Percentiles rank a stretch among this genome's conserved stretches.
phyloP scores from a whole-genome alignment of 768 basidiomycete genomes.

The Clitopilus hobsonii region DNA sequence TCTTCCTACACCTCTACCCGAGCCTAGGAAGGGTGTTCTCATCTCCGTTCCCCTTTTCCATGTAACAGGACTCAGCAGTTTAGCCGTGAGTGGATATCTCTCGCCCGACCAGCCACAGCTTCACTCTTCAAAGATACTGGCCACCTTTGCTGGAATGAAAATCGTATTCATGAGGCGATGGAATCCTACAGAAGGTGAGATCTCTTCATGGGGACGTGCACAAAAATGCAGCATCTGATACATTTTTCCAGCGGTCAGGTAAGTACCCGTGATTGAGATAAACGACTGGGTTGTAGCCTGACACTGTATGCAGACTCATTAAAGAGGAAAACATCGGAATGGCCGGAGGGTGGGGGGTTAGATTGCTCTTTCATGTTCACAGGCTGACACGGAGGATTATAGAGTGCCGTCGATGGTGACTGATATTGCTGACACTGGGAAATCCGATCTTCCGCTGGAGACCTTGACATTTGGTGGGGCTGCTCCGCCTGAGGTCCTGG shows the following conservation, averaged over 20 bases:
- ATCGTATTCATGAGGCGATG: slow-evolving; percentile 48
- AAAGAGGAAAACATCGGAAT: slow-evolving; percentile 36
- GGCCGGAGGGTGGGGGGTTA: slow-evolving; percentile 36
- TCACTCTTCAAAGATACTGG: slow-evolving; percentile 27
- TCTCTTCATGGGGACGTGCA: slow-evolving; percentile 1
- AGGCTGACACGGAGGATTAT: background rate
- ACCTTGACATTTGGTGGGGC: slow-evolving; percentile 35
- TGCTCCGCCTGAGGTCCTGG: slow-evolving; percentile 28
- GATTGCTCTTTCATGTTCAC: background rate
- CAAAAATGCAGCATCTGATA: background rate
- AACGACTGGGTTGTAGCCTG: background rate
- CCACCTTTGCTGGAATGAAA: slow-evolving; percentile 38
- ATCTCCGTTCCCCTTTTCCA: slow-evolving; percentile 59
- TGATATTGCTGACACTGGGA: slow-evolving; percentile 40
- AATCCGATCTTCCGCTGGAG: slow-evolving; percentile 30
- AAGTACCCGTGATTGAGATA: background rate
- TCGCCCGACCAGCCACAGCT: background rate
- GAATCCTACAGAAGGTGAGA: slow-evolving; percentile 39
- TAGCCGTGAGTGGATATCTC: slow-evolving; percentile 9
- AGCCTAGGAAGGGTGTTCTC: slow-evolving; percentile 37
- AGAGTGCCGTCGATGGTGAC: slow-evolving; percentile 54
- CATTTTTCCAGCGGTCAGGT: slow-evolving; percentile 25
- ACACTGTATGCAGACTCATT: slow-evolving; percentile 28
- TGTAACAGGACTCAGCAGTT: slow-evolving; percentile 36
- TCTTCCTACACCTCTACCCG: slow-evolving; percentile 19